phyloP scores from a whole-genome alignment of 352 stramenopile genomes.

The Phytopythium litorale region DNA sequence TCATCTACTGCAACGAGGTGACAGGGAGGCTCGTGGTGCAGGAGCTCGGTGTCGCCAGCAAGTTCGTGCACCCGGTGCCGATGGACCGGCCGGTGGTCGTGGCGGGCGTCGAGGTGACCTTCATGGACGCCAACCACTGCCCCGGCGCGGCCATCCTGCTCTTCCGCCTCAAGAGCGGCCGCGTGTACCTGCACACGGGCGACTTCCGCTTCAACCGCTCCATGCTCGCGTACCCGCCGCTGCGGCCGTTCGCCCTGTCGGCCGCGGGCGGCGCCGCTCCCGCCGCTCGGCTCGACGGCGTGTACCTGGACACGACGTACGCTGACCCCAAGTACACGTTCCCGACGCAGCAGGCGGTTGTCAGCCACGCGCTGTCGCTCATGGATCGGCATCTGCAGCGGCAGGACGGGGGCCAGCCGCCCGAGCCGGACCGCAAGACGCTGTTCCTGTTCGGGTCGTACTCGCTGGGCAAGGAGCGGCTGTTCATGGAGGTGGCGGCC shows the following conservation, averaged over 20 bases:
- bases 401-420: not conserved
- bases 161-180: conserved; percentile 84
- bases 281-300: conserved; percentile 46
- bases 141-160: conserved; percentile 95
- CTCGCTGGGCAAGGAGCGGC: conserved; percentile 95
- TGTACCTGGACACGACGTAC: conserved; percentile 98
- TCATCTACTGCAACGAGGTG: conserved; percentile 95
- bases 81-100: conserved; percentile 88
- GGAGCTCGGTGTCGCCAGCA: conserved; percentile 88
- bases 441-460: conserved; percentile 96
- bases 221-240: conserved; percentile 60
- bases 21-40: conserved; percentile 91
- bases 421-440: conserved; percentile 41
- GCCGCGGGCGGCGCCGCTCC: conserved; percentile 14
- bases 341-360: conserved; percentile 81
- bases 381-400: conserved; percentile 40
- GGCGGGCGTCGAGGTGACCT: conserved; percentile 89
- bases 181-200: conserved; percentile 90
- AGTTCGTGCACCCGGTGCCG: conserved; percentile 89
- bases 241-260: conserved; percentile 43
- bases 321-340: conserved; percentile 94
- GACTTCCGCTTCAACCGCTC: conserved; percentile 78
- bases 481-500: conserved; percentile 94
- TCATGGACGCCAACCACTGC: conserved; percentile 97
- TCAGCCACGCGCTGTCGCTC: conserved; percentile 58